Base-by-base conservation (phyloP, 2,329 filamentous ascomycete genomes). In the Metarhizium sp. region DNA sequence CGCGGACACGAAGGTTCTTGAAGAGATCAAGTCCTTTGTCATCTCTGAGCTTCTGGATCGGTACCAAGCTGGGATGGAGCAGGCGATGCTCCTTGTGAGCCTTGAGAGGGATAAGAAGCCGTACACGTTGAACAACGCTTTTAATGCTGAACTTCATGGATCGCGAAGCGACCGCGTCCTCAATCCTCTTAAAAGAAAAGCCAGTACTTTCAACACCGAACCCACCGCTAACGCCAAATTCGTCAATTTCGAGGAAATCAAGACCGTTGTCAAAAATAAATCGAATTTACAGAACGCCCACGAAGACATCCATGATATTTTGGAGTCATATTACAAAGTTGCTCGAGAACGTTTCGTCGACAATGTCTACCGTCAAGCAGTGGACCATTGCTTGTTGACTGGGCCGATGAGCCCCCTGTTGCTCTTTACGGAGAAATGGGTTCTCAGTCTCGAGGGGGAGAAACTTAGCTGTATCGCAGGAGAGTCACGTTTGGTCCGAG, bases 261-360 rank as follows among this genome's bases (percentile, higher is more conserved):
- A 20, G 20, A 3, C 20, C 20, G 20, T 25, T 25, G 20, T 25
- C 1, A 25, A 1, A 3, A 25, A 25, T 25, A 25, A 25, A 25
- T 54, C 58, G 0, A 64, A 67, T 14, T 64, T 67, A 0, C 62
- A 74, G 4, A 66, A 75, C 45, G 66, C 68, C 0, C 60, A 73
- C 3, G 71, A 78, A 38, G 75, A 83, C 10, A 77, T 88, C 4
- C 80, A 86, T 55, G 78, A 87, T 57, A 78, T 80, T 1, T 71
- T 88, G 0, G 66, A 73, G 32, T 73, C 77, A 2, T 88, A 85
- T 66, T 88, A 88, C 69, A 75, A 80, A 30, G 78, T 86, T 1
- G 74, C 82, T 0, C 73, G 72, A 13, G 79, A 80, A 61, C 77
- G 83, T 0, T 86, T 89, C 56, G 75, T 86, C 2, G 85, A 89